Evolutionary conservation across 345 rosid species (phyloP), one percentile per base, ranked within the genome.

Genomic region (Corymbia maculata): DNA sequence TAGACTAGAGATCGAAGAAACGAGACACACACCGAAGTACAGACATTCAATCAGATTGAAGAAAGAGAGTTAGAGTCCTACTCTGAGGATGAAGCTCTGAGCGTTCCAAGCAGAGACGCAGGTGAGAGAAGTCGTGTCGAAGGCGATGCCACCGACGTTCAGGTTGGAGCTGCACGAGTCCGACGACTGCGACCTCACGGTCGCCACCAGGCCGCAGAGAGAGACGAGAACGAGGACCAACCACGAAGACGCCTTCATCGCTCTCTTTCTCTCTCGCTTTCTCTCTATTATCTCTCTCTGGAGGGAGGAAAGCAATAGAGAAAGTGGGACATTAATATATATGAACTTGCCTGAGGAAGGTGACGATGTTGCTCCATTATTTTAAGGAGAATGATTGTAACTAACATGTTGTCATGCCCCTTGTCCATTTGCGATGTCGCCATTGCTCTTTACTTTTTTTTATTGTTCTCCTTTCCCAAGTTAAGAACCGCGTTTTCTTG

Each of bases 21-120:
- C 32, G 6, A 11, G 28, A 52, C 42, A 36, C 36, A 42, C 82
- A 75, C 10, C 49, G 42, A 68, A 68, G 45, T 1, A 32, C 61
- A 4, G 57, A 22, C 12, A 42, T 21, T 19, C 28, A 75, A 42
- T 75, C 84, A 75, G 49, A 21, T 26, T 19, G 84, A 42, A 75
- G 84, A 64, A n/a, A 59, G 80, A 68, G 2, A 61, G 61, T 21
- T 2, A 36, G 49, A 19, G 84, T 10, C 96, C 88, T 95, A 97
- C 99, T 85, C 98, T 90, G 90, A 97, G 80, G 86, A 89, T 89
- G 90, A 51, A 86, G 55, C 86, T 86, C 45, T 86, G 32, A 16
- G 90, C 45, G n/a, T 2, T 36, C 90, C 90, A 89, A 51, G 70
- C 90, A 44, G 88, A 47, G 88, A 86, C n/a, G 86, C 90, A 89